Conservation (phyloP, 495 filamentous ascomycete species). For the Hypoxylon crocopeplum region DNA sequence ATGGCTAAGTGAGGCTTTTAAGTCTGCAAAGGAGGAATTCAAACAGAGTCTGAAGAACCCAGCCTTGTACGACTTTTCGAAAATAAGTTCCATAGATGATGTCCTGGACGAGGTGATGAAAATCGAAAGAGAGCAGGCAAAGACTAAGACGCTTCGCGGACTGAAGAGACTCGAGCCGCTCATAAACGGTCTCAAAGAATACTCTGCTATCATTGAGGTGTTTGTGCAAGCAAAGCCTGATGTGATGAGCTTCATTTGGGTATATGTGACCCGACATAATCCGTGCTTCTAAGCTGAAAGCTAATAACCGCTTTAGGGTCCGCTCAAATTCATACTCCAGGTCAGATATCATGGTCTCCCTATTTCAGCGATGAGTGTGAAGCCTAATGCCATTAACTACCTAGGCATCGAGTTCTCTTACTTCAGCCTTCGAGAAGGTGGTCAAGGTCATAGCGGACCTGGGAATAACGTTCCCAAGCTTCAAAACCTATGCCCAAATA, state of each 20-base stretch:
- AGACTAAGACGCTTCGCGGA: constrained; percentile 24
- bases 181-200: constrained; percentile 23
- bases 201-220: constrained; percentile 13
- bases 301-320: neutral
- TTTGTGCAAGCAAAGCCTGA: constrained; percentile 23
- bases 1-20: constrained; percentile 21
- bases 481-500: constrained; percentile 19
- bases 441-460: constrained; percentile 20
- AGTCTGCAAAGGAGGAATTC: constrained; percentile 26
- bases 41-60: constrained; percentile 20
- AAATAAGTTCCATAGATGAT: constrained; percentile 9
- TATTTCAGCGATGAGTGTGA: neutral
- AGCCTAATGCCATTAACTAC: neutral
- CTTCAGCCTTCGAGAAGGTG: constrained; percentile 21
- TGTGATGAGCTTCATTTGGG: constrained; percentile 23
- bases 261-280: neutral
- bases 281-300: neutral
- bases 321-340: constrained; percentile 26
- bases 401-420: constrained; percentile 13
- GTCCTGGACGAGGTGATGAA: constrained; percentile 17
- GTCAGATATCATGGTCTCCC: neutral
- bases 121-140: constrained; percentile 16
- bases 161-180: constrained; percentile 13
- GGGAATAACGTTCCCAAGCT: constrained; percentile 19
- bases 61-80: constrained; percentile 23